A percentile compares a stretch with the other conserved stretches of the same genome.
Conservation (phyloP, 1,284 basidiomycete genomes). For the Puccinia horiana region DNA sequence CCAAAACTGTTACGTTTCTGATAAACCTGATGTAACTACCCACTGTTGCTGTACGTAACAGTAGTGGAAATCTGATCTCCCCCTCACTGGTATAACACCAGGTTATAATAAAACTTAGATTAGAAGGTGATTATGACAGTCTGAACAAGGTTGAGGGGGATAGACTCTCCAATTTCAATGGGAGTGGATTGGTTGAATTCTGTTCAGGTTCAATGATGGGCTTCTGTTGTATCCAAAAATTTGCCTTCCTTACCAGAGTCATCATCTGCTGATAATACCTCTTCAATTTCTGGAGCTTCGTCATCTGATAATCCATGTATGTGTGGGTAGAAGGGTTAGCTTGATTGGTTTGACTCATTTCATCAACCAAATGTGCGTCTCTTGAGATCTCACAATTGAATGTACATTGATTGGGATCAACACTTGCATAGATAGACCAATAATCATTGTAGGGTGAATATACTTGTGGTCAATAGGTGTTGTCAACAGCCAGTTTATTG, state of each 20-base stretch:
- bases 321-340: constrained; percentile 27
- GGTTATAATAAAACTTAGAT: too few relatives aligned
- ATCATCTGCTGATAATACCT: constrained; percentile 19
- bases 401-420: constrained; percentile 25
- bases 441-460: background rate
- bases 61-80: too few relatives aligned
- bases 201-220: background rate
- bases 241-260: constrained; percentile 12
- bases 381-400: constrained; percentile 36
- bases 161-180: background rate
- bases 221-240: background rate
- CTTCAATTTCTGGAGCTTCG: constrained; percentile 18
- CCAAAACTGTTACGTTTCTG: too few relatives aligned
- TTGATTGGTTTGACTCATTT: constrained; percentile 27
- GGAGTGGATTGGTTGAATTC: background rate
- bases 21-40: too few relatives aligned
- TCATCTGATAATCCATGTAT: constrained; percentile 1
- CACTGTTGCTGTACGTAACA: too few relatives aligned
- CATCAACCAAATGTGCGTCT: constrained; percentile 35
- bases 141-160: background rate
- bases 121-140: background rate
- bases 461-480: constrained; percentile 1
- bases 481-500: background rate
- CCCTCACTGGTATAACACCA: too few relatives aligned
- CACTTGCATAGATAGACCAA: constrained; percentile 7